These are phyloP conservation scores for Gigaspora rosea DNA, from an alignment of 192 early-diverging fungal genomes.

Conservation along the genomic window DNA sequence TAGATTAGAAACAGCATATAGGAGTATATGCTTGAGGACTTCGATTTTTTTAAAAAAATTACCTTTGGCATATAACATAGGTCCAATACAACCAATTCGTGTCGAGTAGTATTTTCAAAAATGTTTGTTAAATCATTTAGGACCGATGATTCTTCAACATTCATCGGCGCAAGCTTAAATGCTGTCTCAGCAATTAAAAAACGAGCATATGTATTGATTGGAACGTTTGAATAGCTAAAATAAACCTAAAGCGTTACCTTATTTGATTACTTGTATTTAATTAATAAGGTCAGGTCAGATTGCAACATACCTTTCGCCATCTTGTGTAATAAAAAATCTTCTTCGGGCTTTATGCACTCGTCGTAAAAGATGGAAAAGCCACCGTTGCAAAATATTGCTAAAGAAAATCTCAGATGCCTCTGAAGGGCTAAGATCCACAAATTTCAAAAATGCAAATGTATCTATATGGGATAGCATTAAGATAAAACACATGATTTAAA, in stretches of 20 bases:
- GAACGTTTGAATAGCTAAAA: conserved; percentile 24
- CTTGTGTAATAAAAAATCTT: conserved; percentile 34
- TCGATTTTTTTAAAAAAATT: too few relatives aligned
- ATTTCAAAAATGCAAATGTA: conserved; percentile 60
- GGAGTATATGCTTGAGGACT: too few relatives aligned
- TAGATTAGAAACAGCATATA: too few relatives aligned
- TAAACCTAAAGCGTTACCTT: not conserved
- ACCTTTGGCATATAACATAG: conserved; percentile 40
- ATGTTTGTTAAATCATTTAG: conserved; percentile 39
- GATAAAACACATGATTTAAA: not conserved
- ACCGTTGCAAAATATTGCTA: conserved; percentile 43
- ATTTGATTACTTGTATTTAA: not conserved
- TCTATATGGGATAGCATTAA: conserved; percentile 34
- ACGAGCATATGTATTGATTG: conserved; percentile 46
- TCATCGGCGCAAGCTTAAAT: conserved; percentile 28
- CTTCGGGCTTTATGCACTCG: conserved; percentile 37
- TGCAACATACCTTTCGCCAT: conserved; percentile 13
- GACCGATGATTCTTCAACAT: conserved; percentile 25
- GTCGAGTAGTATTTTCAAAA: conserved; percentile 26
- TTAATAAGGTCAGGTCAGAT: too few relatives aligned
- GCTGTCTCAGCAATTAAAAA: conserved; percentile 46
- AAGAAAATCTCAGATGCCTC: conserved; percentile 49
- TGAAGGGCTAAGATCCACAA: conserved; percentile 49
- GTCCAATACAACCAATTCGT: conserved; percentile 26
- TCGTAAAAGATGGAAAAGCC: conserved; percentile 43